phyloP scores from a whole-genome alignment of 2,329 filamentous ascomycete species.

The Allantophomopsis cytisporea region DNA sequence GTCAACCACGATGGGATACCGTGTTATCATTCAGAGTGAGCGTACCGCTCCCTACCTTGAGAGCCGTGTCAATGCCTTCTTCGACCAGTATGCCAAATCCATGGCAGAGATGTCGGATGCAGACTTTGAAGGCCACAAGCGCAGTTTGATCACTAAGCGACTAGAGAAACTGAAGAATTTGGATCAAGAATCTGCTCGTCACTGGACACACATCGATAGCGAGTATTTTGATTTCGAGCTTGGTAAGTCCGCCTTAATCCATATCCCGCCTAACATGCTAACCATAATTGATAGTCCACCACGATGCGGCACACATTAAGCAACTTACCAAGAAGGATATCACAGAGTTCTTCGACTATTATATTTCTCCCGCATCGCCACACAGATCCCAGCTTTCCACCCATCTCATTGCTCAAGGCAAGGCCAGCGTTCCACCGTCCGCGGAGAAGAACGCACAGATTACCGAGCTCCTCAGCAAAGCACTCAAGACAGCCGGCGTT shows the following conservation, averaged over 20 bases:
- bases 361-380: conserved; percentile 61
- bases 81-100: conserved; percentile 50
- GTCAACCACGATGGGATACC: conserved; percentile 70
- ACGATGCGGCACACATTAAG: conserved; percentile 64
- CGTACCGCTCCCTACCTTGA: conserved; percentile 74
- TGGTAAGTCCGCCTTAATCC: conserved; percentile 36
- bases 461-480: conserved; percentile 9
- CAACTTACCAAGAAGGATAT: conserved; percentile 68
- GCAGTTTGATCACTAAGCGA: conserved; percentile 73
- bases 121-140: conserved; percentile 85
- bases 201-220: conserved; percentile 74
- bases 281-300: conserved; percentile 14
- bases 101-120: conserved; percentile 65
- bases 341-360: conserved; percentile 61
- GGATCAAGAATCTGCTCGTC: conserved; percentile 65
- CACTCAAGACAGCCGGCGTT: too few species aligned
- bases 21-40: conserved; percentile 90
- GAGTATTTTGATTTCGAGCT: conserved; percentile 86
- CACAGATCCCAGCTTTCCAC: conserved; percentile 72
- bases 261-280: conserved; percentile 1
- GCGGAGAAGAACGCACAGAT: conserved; percentile 24
- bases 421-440: conserved; percentile 14
- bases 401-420: conserved; percentile 61
- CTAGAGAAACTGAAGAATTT: conserved; percentile 90
- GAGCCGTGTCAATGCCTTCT: conserved; percentile 73